These are phyloP conservation scores for Leptoxyphium fumago DNA, from an alignment of 2,329 filamentous ascomycete species.

Conservation along the genomic window DNA sequence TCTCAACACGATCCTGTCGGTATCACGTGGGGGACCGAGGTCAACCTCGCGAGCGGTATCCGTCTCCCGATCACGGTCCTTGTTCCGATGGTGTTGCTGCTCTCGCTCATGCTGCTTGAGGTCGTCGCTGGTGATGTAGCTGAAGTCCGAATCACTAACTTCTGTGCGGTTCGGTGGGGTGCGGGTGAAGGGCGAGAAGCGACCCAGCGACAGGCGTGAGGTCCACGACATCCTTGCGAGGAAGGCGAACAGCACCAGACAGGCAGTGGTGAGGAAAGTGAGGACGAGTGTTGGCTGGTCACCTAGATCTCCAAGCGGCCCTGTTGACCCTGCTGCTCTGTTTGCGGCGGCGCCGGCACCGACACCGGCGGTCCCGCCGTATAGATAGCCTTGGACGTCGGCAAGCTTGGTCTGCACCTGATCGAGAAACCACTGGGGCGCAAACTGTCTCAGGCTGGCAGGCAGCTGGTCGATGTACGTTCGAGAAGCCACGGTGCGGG, in stretches of 20 bases:
- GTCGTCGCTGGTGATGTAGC: conserved; percentile 70
- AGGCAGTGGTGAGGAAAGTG: conserved; percentile 20
- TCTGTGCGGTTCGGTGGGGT: conserved; percentile 30
- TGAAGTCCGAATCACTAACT: conserved; percentile 63
- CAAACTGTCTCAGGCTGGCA: not conserved
- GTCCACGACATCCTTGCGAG: conserved; percentile 28
- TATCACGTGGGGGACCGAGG: conserved; percentile 36
- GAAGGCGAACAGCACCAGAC: conserved; percentile 22
- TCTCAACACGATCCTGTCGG: conserved; percentile 58
- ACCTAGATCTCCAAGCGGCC: too few species aligned
- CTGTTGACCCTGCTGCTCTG: not conserved
- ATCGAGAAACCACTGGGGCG: not conserved
- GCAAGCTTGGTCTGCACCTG: not conserved
- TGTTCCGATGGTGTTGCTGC: conserved; percentile 13
- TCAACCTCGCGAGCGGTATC: conserved; percentile 11
- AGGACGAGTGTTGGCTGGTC: conserved; percentile 5
- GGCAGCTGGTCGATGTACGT: not conserved
- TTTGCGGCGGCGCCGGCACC: not conserved
- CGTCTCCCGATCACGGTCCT: conserved; percentile 1
- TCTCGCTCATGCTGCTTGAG: conserved; percentile 29
- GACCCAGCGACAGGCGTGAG: conserved; percentile 30
- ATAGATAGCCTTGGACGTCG: not conserved
- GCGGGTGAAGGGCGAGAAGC: conserved; percentile 36
- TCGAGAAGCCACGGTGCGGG: not conserved
- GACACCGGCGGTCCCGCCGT: not conserved